Evolutionary conservation across 306 rosid species (phyloP), one percentile per base, ranked within the genome.

Genomic region (Abrus pulchellus): DNA sequence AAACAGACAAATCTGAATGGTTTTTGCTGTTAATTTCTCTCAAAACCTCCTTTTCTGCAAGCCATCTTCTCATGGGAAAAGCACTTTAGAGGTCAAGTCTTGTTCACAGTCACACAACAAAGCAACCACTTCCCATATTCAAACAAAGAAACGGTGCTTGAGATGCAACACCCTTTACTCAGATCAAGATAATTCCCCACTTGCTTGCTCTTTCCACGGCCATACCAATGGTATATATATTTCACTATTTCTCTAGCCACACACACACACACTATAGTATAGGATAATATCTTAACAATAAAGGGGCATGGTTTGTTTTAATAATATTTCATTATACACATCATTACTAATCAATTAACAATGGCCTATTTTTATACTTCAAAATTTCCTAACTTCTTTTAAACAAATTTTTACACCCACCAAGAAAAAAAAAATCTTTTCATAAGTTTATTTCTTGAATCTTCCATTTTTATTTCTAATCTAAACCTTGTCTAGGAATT

Each of bases 141-240:
- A 69, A 62, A 81, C 75, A 6, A 84, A 78, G 84, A 93, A 86
- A 65, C 62, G 71, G 13, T 91, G 98, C 82, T 80, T 93, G 63
- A 86, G 98, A 68, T 93, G 98, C 90, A 79, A 55, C 60, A 91
- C 82, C 73, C 89, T 85, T 68, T 93, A 90, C 89, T 82, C 85
- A 0, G 89, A 88, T 75, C 47, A 75, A 45, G 82, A 88, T 20
- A 91, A 92, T 75, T 88, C 90, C 62, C 87, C 92, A 1, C 32
- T 83, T 34, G 89, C 94, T 80, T 93, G 98, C 86, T 87, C 91
- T 83, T 93, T 93, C 91, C 97, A 93, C 3, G 97, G 97, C 85
- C 98, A 93, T 74, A 54, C 85, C 69, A 93, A 89, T n/a, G 97
- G 97, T 93, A 87, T 40, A 2, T n/a, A 7, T 45, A 27, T 52